phyloP scores from a whole-genome alignment of 176 grass and related monocot genomes.

The Musa troglodytarum region DNA sequence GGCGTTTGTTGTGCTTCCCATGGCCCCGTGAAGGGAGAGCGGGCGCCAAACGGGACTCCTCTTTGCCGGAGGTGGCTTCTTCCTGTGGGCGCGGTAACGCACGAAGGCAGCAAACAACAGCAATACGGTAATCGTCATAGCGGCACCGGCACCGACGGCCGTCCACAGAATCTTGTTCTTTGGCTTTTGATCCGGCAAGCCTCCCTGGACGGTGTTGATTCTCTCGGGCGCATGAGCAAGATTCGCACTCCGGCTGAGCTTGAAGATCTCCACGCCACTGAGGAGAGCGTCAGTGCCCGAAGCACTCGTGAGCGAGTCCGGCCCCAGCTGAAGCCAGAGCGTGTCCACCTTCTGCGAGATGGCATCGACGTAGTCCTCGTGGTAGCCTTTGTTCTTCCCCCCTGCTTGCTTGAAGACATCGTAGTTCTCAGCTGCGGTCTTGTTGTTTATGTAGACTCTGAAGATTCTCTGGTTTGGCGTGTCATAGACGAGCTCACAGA shows the following conservation, averaged over 20 bases:
- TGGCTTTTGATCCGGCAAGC: neutral
- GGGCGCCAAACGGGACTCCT: neutral
- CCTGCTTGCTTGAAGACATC: conserved; percentile 20
- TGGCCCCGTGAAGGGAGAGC: neutral
- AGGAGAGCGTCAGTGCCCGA: conserved; percentile 19
- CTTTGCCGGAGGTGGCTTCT: neutral
- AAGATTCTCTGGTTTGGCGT: conserved; percentile 23
- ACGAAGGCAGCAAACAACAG: neutral
- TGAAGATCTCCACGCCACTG: conserved; percentile 24
- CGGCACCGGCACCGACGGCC: neutral
- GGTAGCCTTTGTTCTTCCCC: conserved; percentile 28
- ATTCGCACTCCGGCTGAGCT: conserved; percentile 14
- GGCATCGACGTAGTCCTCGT: conserved; percentile 23
- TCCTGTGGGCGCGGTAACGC: neutral
- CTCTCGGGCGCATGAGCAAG: conserved; percentile 10
- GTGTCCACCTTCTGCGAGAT: conserved; percentile 12
- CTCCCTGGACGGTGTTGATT: neutral
- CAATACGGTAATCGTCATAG: neutral
- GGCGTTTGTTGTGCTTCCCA: conserved; percentile 5
- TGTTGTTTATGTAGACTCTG: conserved; percentile 22
- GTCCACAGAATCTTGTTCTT: conserved; percentile 14
- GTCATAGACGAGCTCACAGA: conserved; percentile 21
- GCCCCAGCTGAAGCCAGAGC: conserved; percentile 22
- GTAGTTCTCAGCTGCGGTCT: conserved; percentile 15
- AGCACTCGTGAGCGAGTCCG: conserved; percentile 6